Base-by-base conservation (phyloP, 2,329 filamentous ascomycete genomes). In the Xylariomycetidae sp. region DNA sequence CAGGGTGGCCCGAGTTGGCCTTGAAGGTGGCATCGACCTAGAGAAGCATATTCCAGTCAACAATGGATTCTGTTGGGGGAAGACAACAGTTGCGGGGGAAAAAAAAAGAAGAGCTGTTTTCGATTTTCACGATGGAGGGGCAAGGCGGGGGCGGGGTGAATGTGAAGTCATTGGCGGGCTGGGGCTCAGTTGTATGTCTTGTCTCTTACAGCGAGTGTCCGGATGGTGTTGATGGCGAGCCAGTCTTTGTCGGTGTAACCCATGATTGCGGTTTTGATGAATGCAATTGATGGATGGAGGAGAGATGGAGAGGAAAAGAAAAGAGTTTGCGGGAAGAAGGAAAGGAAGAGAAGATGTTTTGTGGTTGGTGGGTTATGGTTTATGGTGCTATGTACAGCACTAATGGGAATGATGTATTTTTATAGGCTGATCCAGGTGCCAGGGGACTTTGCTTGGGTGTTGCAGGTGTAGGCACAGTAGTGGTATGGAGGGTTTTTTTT, bases 211-310 rank as follows among this genome's bases (percentile, higher is more conserved):
- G 92, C 89, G 56, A 98, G 80, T 62, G 88, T 70, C 66, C 92
- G 87, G 74, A 98, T 97, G 67, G 90, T 95, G 83, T 97, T 97
- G 73, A 98, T 88, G 61, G 88, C 85, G 69, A 88, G 79, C 75
- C 83, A 73, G 67, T 98, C 92, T 61, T 82, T 66, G 58, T 97
- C 85, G 64, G 77, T 76, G 78, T 85, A 96, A 66, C 81, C 81
- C 90, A 97, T 97, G 66, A 60, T 80, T 65, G 61, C 67, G 61
- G 46, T 57, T 54, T 55, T n/a, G n/a, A n/a, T n/a, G n/a, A 38
- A 16, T 14, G 32, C 20, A 18, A 38, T 48, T 23, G 36, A 25
- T 32, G 33, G 30, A 26, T 31, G 16, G 40, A 31, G 38, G 30
- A 40, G 44, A 40, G 36, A 45, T 38, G 37, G 47, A 44, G 23